Base-by-base conservation (phyloP, 2,329 filamentous ascomycete genomes). In the Aspergillus piperis region DNA sequence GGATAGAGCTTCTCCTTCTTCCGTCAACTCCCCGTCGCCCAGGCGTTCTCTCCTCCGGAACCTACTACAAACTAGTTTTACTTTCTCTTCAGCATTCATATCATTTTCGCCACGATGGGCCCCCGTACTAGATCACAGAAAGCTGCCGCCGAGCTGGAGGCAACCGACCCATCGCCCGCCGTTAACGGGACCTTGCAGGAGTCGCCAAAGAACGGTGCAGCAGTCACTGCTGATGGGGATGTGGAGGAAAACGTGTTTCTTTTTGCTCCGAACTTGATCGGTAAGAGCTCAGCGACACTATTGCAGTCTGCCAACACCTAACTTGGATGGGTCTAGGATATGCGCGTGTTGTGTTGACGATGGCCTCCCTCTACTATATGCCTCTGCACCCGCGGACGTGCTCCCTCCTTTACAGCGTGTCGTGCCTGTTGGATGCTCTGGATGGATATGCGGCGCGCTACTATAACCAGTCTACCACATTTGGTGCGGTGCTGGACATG, bases 361-460 rank as follows among this genome's bases (percentile, higher is more conserved):
- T 97, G 71, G 91, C 90, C 51, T 97, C 95, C 27, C 88, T 99
- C 67, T 96, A 98, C 82, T 99, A 97, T 82, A 99, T 99, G 95
- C 94, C 95, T 54, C 86, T 98, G 57, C 95, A 99, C 77, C 94
- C 94, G n/a, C 90, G 94, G 71, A 96, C 93, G 39, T 98, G 94
- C 81, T 93, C 91, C 61, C 78, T 93, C 55, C 71, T 81, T 15
- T 99, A 99, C 83, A 94, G 89, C 74, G 81, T 99, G 61, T 98
- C 94, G 25, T 98, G 95, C 76, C 86, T 98, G 48, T 89, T 99
- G 66, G 95, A 99, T 75, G 95, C 94, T 49, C 86, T 98, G 65
- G 95, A 99, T 75, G 95, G 95, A 70, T 90, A 93, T 70, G 93
- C 93, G n/a, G 95, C 95, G 60, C 88, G 91, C 51, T 82, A 86